Evolutionary conservation across 1,284 basidiomycete species (phyloP).

Genomic region (Flammula alnicola): DNA sequence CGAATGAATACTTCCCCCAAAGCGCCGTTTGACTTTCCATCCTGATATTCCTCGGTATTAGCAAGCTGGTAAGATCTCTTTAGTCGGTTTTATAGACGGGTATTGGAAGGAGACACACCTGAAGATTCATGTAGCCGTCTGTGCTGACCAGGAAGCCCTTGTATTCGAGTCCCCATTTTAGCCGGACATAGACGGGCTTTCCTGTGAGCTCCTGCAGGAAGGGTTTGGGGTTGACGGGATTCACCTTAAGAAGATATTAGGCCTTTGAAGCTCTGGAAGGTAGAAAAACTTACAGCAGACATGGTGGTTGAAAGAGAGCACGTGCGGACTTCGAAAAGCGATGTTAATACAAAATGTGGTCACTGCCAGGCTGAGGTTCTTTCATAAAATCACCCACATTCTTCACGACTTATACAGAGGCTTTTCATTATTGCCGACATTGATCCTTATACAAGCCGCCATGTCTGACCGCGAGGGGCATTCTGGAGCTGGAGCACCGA

Average conservation of each 20-base stretch:
- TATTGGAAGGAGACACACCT: conserved; percentile 55
- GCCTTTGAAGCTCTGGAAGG: conserved; percentile 9
- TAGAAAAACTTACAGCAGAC: conserved; percentile 51
- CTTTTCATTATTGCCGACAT: conserved; percentile 3
- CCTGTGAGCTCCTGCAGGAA: conserved; percentile 98
- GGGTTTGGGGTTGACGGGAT: conserved; percentile 98
- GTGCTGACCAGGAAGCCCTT: conserved; percentile 99
- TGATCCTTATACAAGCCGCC: conserved; percentile 15
- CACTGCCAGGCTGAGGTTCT: neutral
- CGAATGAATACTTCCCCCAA: conserved; percentile 99
- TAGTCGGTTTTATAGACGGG: neutral
- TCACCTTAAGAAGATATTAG: conserved; percentile 56
- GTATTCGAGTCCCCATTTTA: conserved; percentile 99
- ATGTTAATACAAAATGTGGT: conserved; percentile 7
- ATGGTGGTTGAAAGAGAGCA: conserved; percentile 55
- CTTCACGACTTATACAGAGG: conserved; percentile 3
- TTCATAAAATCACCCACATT: conserved; percentile 1
- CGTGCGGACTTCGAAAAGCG: conserved; percentile 60
- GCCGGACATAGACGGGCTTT: conserved; percentile 91
- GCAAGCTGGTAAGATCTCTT: conserved; percentile 70
- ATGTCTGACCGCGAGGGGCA: conserved; percentile 91
- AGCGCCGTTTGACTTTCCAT: conserved; percentile 94
- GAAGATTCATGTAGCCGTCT: conserved; percentile 99
- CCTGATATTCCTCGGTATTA: conserved; percentile 98
- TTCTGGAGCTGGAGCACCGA: conserved; percentile 55